Evolutionary conservation across 2,329 filamentous ascomycete genomes (phyloP), one percentile per base, ranked within the genome.

Genomic region (Verticillium nubilum): DNA sequence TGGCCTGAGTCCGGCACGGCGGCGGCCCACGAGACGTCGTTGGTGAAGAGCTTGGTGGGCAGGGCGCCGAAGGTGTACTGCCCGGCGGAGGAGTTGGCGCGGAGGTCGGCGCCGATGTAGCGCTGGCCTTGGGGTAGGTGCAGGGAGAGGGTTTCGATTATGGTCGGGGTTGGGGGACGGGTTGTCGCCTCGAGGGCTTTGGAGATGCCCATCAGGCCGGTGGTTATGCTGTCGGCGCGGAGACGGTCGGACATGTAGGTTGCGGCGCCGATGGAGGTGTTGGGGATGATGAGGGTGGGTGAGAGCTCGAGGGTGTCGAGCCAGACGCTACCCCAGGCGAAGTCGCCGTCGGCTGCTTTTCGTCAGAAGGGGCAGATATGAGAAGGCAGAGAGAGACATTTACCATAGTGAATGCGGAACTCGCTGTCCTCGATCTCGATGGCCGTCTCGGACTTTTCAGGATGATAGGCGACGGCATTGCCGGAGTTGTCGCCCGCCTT

Each of bases 191-290:
- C 68, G 28, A 78, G 73, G 26, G 70, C 72, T 67, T 80, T 79
- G 54, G 78, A 79, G 12, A 86, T 72, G 19, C 83, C 83, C 61
- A 85, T 69, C 28, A 86, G 74, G 53, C 82, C 83, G 3, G 76
- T 80, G 65, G 82, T 72, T 37, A 70, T 68, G 12, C 69, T 66
- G 57, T 76, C 75, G 2, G 68, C 59, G 59, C 82, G 79, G 58
- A 80, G 76, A 28, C 74, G 74, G 25, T 70, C 60, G n/a, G 76
- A 75, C 13, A 80, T 74, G 2, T 67, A 66, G 23, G 72, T 67
- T 2, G 82, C 82, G 4, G 79, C 78, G 67, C 85, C 79, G 54
- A 85, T 74, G 3, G 78, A 77, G 35, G 77, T 77, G 56, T 79
- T 73, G 29, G 70, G 62, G 60, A 85, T 66, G 10, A 57, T n/a